A percentile compares a stretch with the other conserved stretches of the same genome.
phyloP scores from a whole-genome alignment of 2,329 filamentous ascomycete genomes.

The Stemphylium lycopersici region DNA sequence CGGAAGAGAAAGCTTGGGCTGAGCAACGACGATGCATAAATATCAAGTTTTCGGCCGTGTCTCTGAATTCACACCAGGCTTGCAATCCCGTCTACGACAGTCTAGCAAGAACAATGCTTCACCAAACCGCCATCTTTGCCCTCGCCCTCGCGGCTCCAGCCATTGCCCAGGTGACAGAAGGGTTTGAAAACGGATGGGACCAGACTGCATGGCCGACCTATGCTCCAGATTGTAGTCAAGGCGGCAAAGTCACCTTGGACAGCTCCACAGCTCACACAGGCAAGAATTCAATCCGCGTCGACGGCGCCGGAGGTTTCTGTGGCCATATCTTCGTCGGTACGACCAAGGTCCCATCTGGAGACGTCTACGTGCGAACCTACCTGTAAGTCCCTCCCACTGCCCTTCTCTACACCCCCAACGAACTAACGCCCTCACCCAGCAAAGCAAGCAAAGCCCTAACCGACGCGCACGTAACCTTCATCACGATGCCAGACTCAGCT shows the following conservation, averaged over 20 bases:
- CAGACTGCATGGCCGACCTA: slow-evolving; percentile 64
- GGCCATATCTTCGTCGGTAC: slow-evolving; percentile 67
- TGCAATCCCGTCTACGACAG: neutral
- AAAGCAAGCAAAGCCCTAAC: slow-evolving; percentile 65
- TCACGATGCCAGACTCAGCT: slow-evolving; percentile 66
- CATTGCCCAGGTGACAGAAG: slow-evolving; percentile 61
- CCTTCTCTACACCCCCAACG: neutral
- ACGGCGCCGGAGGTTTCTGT: slow-evolving; percentile 65
- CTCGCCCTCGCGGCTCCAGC: slow-evolving; percentile 57
- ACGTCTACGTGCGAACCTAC: slow-evolving; percentile 63
- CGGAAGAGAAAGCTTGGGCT: slow-evolving; percentile 13
- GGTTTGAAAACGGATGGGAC: slow-evolving; percentile 66
- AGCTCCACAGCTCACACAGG: slow-evolving; percentile 59
- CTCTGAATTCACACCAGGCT: slow-evolving; percentile 3
- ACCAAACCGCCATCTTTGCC: slow-evolving; percentile 53
- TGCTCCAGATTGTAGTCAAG: slow-evolving; percentile 65
- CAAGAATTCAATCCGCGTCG: slow-evolving; percentile 77
- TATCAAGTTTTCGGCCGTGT: neutral
- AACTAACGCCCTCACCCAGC: slow-evolving; percentile 40
- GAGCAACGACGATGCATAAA: slow-evolving; percentile 12
- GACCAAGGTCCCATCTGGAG: slow-evolving; percentile 60
- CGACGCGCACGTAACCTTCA: slow-evolving; percentile 66
- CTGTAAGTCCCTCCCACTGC: slow-evolving; percentile 53
- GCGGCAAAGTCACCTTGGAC: slow-evolving; percentile 63
- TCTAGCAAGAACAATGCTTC: slow-evolving; percentile 48